A percentile compares a stretch with the other conserved stretches of the same genome.
These are phyloP conservation scores for Vicia faba DNA, from an alignment of 306 rosid species.

Conservation along the genomic window DNA sequence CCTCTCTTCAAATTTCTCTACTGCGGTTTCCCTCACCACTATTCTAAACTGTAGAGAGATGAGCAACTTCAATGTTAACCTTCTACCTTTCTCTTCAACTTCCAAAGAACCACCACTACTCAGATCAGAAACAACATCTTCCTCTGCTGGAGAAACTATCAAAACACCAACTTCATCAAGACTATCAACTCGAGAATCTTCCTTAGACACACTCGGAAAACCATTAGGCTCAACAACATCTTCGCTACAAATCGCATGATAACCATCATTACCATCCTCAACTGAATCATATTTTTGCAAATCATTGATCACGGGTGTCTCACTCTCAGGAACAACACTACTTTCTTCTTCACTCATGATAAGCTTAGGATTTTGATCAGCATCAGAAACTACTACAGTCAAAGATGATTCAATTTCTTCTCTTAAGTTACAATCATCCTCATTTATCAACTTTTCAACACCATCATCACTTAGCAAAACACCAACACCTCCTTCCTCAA, in stretches of 20 bases:
- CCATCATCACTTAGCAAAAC: conserved; percentile 38
- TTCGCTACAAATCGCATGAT: too few relatives aligned
- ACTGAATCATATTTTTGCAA: too few relatives aligned
- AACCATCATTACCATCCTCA: too few relatives aligned
- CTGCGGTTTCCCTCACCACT: too few relatives aligned
- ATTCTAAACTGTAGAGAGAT: conserved; percentile 50
- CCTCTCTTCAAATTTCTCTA: too few relatives aligned
- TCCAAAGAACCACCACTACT: conserved; percentile 28
- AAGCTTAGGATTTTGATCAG: conserved; percentile 33
- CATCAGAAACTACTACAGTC: conserved; percentile 33
- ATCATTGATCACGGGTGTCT: too few relatives aligned
- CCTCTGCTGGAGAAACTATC: conserved; percentile 14
- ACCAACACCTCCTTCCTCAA: conserved; percentile 22
- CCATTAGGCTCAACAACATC: conserved; percentile 31
- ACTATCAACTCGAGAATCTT: conserved; percentile 32
- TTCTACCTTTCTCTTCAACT: conserved; percentile 47
- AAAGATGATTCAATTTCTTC: conserved; percentile 41
- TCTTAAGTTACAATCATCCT: conserved; percentile 31
- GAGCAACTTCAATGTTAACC: conserved; percentile 59
- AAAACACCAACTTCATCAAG: conserved; percentile 20
- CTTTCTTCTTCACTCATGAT: too few relatives aligned
- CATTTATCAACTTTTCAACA: conserved; percentile 34
- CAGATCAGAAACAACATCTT: conserved; percentile 26
- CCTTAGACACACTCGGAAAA: conserved; percentile 23
- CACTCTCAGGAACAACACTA: too few relatives aligned